A percentile compares a stretch with the other conserved stretches of the same genome.
Evolutionary conservation across 2,329 filamentous ascomycete species (phyloP).

Genomic region (Aspergillus sp.): DNA sequence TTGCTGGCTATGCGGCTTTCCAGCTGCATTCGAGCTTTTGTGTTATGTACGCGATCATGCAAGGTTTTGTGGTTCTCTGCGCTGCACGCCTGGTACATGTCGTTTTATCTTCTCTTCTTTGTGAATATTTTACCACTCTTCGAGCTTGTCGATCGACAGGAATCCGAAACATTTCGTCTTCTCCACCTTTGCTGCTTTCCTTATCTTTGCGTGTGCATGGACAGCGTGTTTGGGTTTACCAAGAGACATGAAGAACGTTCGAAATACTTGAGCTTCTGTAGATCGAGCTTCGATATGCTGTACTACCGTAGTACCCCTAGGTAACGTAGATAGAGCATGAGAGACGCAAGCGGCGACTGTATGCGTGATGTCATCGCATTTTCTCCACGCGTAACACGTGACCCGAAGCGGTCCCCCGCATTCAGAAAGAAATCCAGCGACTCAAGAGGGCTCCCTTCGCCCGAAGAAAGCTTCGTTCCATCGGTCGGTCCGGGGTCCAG

Average conservation of each 20-base stretch:
- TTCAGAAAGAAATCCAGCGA: background rate
- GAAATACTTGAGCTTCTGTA: background rate
- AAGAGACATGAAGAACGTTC: slow-evolving; percentile 16
- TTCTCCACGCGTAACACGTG: background rate
- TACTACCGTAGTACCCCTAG: background rate
- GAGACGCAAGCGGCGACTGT: background rate
- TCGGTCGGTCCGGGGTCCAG: background rate
- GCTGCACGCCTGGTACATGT: background rate
- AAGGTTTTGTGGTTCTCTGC: background rate
- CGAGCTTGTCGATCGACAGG: slow-evolving; percentile 16
- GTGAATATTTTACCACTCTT: slow-evolving; percentile 22
- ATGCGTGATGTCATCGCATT: background rate
- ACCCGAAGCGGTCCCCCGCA: background rate
- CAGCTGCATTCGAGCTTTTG: background rate
- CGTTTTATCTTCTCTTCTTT: slow-evolving; percentile 16
- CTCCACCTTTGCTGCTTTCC: slow-evolving; percentile 12
- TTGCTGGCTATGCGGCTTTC: slow-evolving; percentile 2
- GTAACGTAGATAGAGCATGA: too few species aligned
- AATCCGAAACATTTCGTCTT: slow-evolving; percentile 17
- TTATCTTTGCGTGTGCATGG: slow-evolving; percentile 11
- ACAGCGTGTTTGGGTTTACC: slow-evolving; percentile 14
- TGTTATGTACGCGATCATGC: slow-evolving; percentile 8
- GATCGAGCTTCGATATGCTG: background rate
- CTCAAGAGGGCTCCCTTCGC: slow-evolving; percentile 9
- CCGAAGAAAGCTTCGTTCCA: slow-evolving; percentile 5